Evolutionary conservation across 2,329 filamentous ascomycete species (phyloP), one percentile per base, ranked within the genome.

Genomic region (Rhynchosporium secalis): DNA sequence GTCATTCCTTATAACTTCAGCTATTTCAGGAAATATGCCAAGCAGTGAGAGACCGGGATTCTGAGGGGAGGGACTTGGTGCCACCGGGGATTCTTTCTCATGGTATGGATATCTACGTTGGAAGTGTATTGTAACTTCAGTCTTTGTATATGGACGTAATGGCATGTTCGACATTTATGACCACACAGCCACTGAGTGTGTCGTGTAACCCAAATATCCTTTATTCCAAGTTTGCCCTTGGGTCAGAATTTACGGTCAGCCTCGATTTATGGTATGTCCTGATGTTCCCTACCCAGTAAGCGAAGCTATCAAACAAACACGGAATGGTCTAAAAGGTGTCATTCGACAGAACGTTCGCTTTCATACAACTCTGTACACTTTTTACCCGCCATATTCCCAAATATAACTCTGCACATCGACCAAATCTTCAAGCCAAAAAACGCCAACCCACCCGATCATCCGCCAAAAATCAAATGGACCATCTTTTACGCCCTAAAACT

Each of bases 1-100:
- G 29, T 60, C 10, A 54, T 54, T 54, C 51, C 51, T 54, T 54
- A 54, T 41, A 33, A 54, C 9, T 41, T 54, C 3, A 54, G 51
- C 51, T 54, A 54, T 20, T 54, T 54, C 51, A 54, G 51, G 13
- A 54, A 54, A 20, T 54, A 29, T 12, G 51, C 51, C 20, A 54
- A 54, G 51, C 33, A 54, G 36, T 36, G n/a, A 46, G 43, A 28
- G 9, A 10, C n/a, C 4, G 10, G 3, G 13, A 12, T 9, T 43
- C 13, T 26, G n/a, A 46, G 20, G 4, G 43, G n/a, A 8, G 12
- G 33, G 33, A 10, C 40, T 4, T 12, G 47, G 1, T n/a, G 15
- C 40, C 10, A 43, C 40, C 40, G 33, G 9, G 9, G 6, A 10
- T 6, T 10, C 9, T 36, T 45, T 45, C n/a, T 12, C 15, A n/a